phyloP scores from a whole-genome alignment of 2,329 filamentous ascomycete species.

The Epichloe elymi region DNA sequence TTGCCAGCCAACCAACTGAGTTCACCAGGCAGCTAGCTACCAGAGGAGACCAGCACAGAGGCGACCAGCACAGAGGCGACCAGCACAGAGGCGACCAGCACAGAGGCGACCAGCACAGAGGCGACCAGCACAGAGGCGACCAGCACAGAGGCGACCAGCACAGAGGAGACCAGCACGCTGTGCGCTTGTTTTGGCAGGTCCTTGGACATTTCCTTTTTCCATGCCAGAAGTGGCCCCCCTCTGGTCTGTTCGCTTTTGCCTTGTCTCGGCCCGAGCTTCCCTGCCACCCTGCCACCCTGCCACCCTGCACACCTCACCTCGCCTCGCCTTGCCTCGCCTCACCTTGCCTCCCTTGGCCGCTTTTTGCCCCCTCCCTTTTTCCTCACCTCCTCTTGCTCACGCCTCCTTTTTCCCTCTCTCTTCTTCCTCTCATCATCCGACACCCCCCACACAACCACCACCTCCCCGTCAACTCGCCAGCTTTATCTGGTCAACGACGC shows the following conservation, averaged over 20 bases:
- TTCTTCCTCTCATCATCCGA: slow-evolving; percentile 6
- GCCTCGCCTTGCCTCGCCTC: neutral
- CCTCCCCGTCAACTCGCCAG: slow-evolving; percentile 1
- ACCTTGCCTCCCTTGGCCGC: neutral
- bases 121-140: too few species aligned
- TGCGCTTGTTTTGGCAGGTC: too few species aligned
- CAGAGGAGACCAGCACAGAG: too few species aligned
- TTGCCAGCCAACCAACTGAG: too few species aligned
- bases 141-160: too few species aligned
- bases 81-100: too few species aligned
- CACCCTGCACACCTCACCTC: neutral
- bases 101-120: too few species aligned
- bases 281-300: neutral
- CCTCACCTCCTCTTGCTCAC: neutral
- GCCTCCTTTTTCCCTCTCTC: slow-evolving; percentile 3
- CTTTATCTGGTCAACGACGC: slow-evolving; percentile 3
- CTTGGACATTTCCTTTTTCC: too few species aligned
- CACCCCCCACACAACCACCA: slow-evolving; percentile 6
- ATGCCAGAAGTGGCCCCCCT: neutral
- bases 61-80: too few species aligned
- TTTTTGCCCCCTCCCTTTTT: slow-evolving; percentile 3
- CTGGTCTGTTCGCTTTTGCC: neutral
- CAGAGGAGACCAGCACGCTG: too few species aligned
- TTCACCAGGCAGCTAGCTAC: too few species aligned
- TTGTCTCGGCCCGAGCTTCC: neutral